Conservation (phyloP, 805 yeast genomes). For the Hanseniaspora thailandica region DNA sequence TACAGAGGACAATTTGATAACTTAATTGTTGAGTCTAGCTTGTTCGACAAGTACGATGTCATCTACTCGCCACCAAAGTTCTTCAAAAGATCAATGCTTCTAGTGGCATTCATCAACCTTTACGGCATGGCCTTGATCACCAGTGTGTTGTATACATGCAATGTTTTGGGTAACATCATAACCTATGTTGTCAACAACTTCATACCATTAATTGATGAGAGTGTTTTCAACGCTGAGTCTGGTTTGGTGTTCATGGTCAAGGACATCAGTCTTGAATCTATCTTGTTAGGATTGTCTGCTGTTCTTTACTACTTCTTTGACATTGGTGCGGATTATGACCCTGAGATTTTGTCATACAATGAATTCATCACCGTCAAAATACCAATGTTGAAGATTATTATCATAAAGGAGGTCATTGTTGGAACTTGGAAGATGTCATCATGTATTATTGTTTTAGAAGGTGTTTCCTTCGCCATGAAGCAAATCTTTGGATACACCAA, state of each 20-base stretch:
- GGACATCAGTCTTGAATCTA: neutral
- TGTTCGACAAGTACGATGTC: constrained; percentile 44
- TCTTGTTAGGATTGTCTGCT: constrained; percentile 19
- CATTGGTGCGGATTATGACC: neutral
- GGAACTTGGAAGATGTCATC: neutral
- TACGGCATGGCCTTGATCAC: constrained; percentile 30
- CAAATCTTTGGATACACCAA: neutral
- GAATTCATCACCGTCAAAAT: neutral
- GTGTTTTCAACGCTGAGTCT: neutral
- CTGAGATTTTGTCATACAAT: neutral
- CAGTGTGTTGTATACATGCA: neutral
- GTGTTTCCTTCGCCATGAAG: neutral
- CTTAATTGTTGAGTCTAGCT: constrained; percentile 33
- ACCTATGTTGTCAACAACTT: neutral
- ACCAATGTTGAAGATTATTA: neutral
- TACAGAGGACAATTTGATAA: constrained; percentile 35
- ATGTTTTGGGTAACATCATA: neutral
- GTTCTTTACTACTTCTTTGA: constrained; percentile 20
- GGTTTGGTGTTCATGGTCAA: neutral
- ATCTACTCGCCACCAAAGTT: constrained; percentile 84
- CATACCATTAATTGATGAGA: neutral
- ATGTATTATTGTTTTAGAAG: neutral
- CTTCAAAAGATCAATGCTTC: constrained; percentile 39
- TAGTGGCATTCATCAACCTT: constrained; percentile 35
- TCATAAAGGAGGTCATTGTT: neutral